phyloP scores from a whole-genome alignment of 1,284 basidiomycete genomes.

The Lentinula novae-zelandiae region DNA sequence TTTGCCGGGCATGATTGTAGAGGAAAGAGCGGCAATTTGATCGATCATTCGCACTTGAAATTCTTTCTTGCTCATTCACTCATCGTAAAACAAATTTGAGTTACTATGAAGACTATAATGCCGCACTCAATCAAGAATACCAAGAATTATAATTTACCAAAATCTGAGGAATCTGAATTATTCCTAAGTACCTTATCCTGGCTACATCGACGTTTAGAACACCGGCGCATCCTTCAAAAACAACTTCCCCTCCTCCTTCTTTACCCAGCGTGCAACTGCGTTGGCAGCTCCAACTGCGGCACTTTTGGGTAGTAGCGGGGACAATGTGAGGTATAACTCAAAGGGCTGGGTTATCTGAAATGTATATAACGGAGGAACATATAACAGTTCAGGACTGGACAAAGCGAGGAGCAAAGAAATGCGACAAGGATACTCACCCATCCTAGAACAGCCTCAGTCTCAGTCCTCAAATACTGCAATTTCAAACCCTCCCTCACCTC shows the following conservation, averaged over 20 bases:
- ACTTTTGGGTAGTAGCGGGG: constrained; percentile 81
- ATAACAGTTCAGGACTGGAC: not conserved
- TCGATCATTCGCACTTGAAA: too few relatives aligned
- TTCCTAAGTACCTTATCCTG: not conserved
- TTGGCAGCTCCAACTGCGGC: constrained; percentile 87
- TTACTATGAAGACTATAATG: too few relatives aligned
- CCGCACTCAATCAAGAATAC: too few relatives aligned
- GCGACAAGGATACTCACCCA: constrained; percentile 55
- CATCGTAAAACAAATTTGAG: too few relatives aligned
- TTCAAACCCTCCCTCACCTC: constrained; percentile 58
- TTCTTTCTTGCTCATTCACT: too few relatives aligned
- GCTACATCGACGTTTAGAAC: constrained; percentile 42
- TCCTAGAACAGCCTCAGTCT: constrained; percentile 85
- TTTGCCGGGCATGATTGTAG: constrained; percentile 28
- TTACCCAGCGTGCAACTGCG: constrained; percentile 85
- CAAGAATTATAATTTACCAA: too few relatives aligned
- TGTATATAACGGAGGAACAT: not conserved
- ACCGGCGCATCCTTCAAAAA: constrained; percentile 88
- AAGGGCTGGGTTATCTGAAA: constrained; percentile 86
- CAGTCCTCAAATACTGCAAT: constrained; percentile 80
- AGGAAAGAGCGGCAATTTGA: not conserved
- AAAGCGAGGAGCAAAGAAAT: not conserved
- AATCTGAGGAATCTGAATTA: too few relatives aligned
- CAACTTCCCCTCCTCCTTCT: constrained; percentile 76
- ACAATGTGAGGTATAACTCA: constrained; percentile 85